Percentiles rank a stretch among this genome's conserved stretches.
Evolutionary conservation across 2,329 filamentous ascomycete genomes (phyloP).

Genomic region (Colletotrichum chrysophilum): DNA sequence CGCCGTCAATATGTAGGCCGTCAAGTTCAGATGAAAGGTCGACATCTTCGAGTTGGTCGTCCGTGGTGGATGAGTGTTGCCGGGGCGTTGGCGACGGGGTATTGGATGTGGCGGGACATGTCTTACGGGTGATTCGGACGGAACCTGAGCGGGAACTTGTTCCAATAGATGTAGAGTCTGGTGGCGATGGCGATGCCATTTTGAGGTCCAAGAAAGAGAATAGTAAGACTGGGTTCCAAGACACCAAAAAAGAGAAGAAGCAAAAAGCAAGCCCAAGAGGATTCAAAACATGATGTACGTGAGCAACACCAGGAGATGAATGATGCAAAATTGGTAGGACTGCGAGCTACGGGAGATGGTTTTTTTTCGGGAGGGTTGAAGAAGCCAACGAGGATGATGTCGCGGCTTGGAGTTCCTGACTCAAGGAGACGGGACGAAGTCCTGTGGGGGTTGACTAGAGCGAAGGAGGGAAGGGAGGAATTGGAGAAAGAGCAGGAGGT

Average conservation of each 20-base stretch:
- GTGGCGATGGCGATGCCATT: constrained; percentile 39
- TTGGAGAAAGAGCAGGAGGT: background rate
- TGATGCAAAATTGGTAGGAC: constrained; percentile 12
- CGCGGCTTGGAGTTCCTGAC: constrained; percentile 3
- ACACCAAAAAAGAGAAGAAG: constrained; percentile 42
- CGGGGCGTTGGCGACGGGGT: constrained; percentile 26
- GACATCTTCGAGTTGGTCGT: constrained; percentile 34
- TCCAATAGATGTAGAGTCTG: constrained; percentile 32
- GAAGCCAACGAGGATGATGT: constrained; percentile 12
- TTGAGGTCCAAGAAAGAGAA: constrained; percentile 30
- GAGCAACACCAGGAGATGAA: constrained; percentile 23
- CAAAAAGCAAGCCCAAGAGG: constrained; percentile 30
- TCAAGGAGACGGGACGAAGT: constrained; percentile 14
- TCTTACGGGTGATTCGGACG: constrained; percentile 41
- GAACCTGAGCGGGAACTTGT: constrained; percentile 40
- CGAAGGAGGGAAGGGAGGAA: constrained; percentile 15
- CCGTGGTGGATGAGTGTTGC: constrained; percentile 23
- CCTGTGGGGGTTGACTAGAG: constrained; percentile 10
- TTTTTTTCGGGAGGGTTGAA: background rate
- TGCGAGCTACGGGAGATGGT: background rate
- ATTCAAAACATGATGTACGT: constrained; percentile 46
- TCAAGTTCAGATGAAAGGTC: constrained; percentile 32
- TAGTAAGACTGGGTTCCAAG: constrained; percentile 46
- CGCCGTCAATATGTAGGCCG: constrained; percentile 28
- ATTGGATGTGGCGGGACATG: constrained; percentile 40